Evolutionary conservation across 2,329 filamentous ascomycete genomes (phyloP), one percentile per base, ranked within the genome.

Genomic region (Talaromyces rugulosus): DNA sequence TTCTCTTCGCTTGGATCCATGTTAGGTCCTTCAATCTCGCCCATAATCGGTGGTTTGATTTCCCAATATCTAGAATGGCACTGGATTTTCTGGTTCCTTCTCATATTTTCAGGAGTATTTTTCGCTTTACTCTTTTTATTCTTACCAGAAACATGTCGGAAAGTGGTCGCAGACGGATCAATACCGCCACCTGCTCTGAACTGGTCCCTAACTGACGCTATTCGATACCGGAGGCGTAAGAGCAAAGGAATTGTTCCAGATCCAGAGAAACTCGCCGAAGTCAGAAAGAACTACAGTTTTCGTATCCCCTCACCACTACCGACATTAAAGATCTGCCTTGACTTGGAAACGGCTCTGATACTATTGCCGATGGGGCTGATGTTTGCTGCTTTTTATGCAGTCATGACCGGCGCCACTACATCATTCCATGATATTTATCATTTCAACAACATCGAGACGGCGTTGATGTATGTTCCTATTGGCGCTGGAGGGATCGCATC

Each of bases 361-460:
- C 67, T 80, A 0, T 63, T 78, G 23, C 70, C 74, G n/a, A 75
- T 72, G 14, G 75, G 71, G 0, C 62, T 80, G 6, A 68, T 82
- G 33, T 84, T 82, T 65, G 78, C 79, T 3, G 76, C 75, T 4
- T 82, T 80, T 70, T 81, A 82, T 67, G 76, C 77, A 44, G 72
- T 82, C 12, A 77, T 77, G 40, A 75, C 79, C 1, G 73, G 75
- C 1, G 73, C 82, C 3, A 81, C 56, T n/a, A 58, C 23, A 8
- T 58, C 56, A n/a, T 77, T 76, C 50, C 64, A 70, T n/a, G 64
- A 69, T 0, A 64, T 74, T 1, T 81, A 81, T 62, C 70, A 70
- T 23, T 72, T 79, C 55, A 67, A 75, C 51, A 72, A 78, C 27
- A 68, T 80, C 16, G 72, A 77, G 12, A 69, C 79, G 11, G 75